Conservation (phyloP, 257 asterid species). For the Cordia subcordata region DNA sequence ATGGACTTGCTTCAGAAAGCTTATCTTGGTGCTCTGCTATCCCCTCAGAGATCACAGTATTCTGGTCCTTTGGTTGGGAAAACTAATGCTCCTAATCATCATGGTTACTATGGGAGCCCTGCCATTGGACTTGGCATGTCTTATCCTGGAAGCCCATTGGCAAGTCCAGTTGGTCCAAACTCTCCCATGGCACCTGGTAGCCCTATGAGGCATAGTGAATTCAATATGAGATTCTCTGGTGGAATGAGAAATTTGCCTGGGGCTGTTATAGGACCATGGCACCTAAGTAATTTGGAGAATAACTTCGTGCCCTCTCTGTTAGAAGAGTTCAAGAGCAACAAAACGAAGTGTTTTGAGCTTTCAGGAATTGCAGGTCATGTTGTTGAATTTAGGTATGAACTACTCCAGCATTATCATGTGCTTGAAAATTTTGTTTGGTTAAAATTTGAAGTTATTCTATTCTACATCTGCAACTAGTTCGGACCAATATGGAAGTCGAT, state of each 20-base stretch:
- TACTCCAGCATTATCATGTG: background rate
- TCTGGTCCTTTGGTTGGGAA: conserved; percentile 51
- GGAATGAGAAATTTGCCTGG: conserved; percentile 74
- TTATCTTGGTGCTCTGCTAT: conserved; percentile 52
- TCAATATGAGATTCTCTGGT: conserved; percentile 51
- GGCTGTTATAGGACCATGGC: conserved; percentile 75
- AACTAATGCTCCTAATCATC: conserved; percentile 52
- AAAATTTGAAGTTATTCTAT: conserved; percentile 15
- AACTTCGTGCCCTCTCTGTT: conserved; percentile 61
- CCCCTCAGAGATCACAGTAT: conserved; percentile 76
- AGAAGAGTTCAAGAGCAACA: conserved; percentile 96
- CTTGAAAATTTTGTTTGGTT: conserved; percentile 1
- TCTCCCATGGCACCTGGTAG: conserved; percentile 73
- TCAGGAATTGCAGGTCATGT: conserved; percentile 88
- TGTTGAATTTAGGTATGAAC: conserved; percentile 80
- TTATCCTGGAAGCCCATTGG: conserved; percentile 83
- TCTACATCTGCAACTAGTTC: conserved; percentile 38
- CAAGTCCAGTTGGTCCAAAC: conserved; percentile 53
- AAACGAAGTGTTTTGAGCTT: conserved; percentile 82
- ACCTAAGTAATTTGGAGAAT: conserved; percentile 68
- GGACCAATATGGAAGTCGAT: conserved; percentile 97
- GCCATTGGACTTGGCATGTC: conserved; percentile 61
- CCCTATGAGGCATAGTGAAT: conserved; percentile 80
- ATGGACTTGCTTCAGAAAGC: conserved; percentile 86
- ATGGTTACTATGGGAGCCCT: conserved; percentile 71